A percentile compares a stretch with the other conserved stretches of the same genome.
phyloP scores from a whole-genome alignment of 768 basidiomycete species.

The Crucibulum laeve region DNA sequence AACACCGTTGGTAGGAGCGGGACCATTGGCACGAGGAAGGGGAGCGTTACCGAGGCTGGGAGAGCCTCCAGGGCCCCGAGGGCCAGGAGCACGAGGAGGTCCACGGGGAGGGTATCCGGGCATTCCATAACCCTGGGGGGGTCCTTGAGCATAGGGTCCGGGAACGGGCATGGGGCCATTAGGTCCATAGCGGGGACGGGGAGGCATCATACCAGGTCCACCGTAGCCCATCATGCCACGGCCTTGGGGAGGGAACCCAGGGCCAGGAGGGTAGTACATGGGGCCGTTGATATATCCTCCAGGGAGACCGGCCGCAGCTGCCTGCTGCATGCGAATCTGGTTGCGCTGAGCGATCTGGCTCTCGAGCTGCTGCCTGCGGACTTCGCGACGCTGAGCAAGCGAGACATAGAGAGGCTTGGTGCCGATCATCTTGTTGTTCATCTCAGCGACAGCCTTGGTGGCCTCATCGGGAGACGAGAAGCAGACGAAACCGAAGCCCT shows the following conservation, averaged over 20 bases:
- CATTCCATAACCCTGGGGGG: conserved; percentile 73
- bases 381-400: conserved; percentile 96
- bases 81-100: conserved; percentile 56
- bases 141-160: conserved; percentile 65
- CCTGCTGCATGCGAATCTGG: conserved; percentile 95
- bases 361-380: conserved; percentile 96
- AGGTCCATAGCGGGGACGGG: conserved; percentile 81
- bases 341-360: conserved; percentile 98
- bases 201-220: conserved; percentile 83
- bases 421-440: conserved; percentile 99
- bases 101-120: conserved; percentile 60
- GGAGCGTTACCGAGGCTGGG: conserved; percentile 61
- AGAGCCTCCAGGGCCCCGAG: conserved; percentile 67
- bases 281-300: conserved; percentile 81
- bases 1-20: conserved; percentile 52
- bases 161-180: conserved; percentile 74
- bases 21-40: conserved; percentile 62
- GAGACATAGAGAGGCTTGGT: conserved; percentile 98
- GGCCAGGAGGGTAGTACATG: conserved; percentile 84
- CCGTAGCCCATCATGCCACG: conserved; percentile 79
- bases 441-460: conserved; percentile 98
- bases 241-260: conserved; percentile 78
- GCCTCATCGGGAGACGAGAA: conserved; percentile 98
- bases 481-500: conserved; percentile 99
- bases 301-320: conserved; percentile 81